Conservation (phyloP, 2,329 filamentous ascomycete genomes). For the Arachnopeziza araneosa region DNA sequence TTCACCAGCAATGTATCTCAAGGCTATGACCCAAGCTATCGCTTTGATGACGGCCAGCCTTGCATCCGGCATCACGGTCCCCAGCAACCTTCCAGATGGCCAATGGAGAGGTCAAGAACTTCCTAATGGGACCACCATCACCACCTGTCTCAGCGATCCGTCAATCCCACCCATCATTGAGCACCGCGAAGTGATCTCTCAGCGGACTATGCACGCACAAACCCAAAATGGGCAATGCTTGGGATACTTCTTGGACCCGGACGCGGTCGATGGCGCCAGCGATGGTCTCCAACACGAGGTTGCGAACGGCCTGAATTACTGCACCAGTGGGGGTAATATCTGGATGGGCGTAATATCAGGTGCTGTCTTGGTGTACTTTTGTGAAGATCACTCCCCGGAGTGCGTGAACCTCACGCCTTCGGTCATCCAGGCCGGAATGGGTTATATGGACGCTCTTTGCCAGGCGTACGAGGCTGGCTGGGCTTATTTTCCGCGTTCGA, state of each 20-base stretch:
- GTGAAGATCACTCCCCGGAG: neutral
- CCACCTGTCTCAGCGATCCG: neutral
- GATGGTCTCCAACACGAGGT: neutral
- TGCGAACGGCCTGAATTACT: neutral
- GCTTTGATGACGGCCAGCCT: neutral
- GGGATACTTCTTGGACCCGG: neutral
- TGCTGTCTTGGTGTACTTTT: neutral
- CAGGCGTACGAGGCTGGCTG: neutral
- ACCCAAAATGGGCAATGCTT: neutral
- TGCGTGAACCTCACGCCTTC: neutral
- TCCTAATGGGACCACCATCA: neutral
- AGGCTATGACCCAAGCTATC: neutral
- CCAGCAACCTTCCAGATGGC: neutral
- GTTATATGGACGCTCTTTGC: neutral
- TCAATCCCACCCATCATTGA: neutral
- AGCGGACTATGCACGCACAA: neutral
- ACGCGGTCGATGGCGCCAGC: neutral
- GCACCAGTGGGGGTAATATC: neutral
- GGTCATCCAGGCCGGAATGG: neutral
- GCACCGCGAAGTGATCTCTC: neutral
- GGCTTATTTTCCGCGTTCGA: neutral
- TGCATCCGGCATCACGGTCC: neutral
- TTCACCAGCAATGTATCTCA: neutral
- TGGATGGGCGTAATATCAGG: neutral
- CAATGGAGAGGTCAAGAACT: neutral